These are phyloP conservation scores for Mortierella sp. DNA, from an alignment of 371 early-diverging fungal genomes.

Conservation along the genomic window DNA sequence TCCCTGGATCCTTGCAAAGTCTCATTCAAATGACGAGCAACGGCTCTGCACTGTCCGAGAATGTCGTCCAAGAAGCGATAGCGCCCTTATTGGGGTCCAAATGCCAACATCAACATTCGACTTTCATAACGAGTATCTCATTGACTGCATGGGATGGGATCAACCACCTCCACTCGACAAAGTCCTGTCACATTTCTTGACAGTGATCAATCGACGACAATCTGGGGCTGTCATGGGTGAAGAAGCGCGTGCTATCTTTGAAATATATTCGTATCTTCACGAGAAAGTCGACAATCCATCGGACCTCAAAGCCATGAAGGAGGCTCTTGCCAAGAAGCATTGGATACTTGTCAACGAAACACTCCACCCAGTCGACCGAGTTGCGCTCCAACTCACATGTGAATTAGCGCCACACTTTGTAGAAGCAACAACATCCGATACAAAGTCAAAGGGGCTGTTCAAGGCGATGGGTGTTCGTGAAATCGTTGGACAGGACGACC, in stretches of 20 bases:
- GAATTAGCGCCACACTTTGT: constrained; percentile 22
- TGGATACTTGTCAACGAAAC: constrained; percentile 25
- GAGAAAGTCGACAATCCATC: background rate
- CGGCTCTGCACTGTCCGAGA: constrained; percentile 9
- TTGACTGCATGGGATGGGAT: constrained; percentile 15
- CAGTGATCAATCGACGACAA: background rate
- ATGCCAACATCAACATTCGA: constrained; percentile 7
- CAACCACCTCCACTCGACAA: constrained; percentile 15
- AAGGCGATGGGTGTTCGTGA: constrained; percentile 25
- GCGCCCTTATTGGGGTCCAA: constrained; percentile 4
- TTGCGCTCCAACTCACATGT: constrained; percentile 3
- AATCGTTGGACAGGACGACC: constrained; percentile 8
- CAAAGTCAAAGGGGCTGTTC: constrained; percentile 10
- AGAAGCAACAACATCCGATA: background rate
- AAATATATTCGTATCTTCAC: background rate
- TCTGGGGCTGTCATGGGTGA: too few relatives aligned
- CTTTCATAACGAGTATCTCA: constrained; percentile 6
- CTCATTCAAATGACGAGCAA: background rate
- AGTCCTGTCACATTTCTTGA: constrained; percentile 9
- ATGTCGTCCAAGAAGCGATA: constrained; percentile 18
- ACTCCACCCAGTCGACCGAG: constrained; percentile 16
- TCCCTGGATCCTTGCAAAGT: constrained; percentile 21
- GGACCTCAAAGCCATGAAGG: constrained; percentile 4
- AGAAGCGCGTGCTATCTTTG: background rate
- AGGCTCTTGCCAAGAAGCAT: background rate